phyloP scores from a whole-genome alignment of 2,329 filamentous ascomycete genomes.

The Penicillium frequentans region DNA sequence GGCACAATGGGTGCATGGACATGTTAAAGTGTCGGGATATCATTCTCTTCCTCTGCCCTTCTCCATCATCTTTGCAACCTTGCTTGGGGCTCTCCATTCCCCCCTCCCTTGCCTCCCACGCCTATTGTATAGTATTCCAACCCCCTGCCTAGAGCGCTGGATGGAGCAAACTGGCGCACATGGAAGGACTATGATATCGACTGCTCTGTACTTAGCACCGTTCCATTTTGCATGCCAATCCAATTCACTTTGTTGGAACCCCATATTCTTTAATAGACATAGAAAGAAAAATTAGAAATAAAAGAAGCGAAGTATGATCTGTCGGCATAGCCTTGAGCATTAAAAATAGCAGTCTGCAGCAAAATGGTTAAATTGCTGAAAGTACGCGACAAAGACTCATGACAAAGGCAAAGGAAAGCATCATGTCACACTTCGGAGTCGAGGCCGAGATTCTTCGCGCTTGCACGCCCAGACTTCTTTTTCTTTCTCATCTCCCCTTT shows the following conservation, averaged over 20 bases:
- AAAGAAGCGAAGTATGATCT: neutral
- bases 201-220: constrained; percentile 8
- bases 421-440: neutral
- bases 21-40: constrained; percentile 49
- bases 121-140: constrained; percentile 27
- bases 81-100: constrained; percentile 5
- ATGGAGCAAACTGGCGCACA: constrained; percentile 11
- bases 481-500: neutral
- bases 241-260: constrained; percentile 1
- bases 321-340: neutral
- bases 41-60: neutral
- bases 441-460: neutral
- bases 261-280: neutral
- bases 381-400: neutral
- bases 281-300: neutral
- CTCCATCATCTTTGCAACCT: constrained; percentile 2
- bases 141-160: constrained; percentile 17
- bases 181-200: constrained; percentile 11
- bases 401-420: neutral
- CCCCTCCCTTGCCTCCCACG: constrained; percentile 9
- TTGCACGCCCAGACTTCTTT: neutral
- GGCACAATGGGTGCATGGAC: constrained; percentile 91
- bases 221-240: neutral
- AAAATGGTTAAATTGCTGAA: neutral
- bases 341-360: neutral